These are phyloP conservation scores for Gelatoporia subvermispora DNA, from an alignment of 768 basidiomycete species.

Conservation along the genomic window DNA sequence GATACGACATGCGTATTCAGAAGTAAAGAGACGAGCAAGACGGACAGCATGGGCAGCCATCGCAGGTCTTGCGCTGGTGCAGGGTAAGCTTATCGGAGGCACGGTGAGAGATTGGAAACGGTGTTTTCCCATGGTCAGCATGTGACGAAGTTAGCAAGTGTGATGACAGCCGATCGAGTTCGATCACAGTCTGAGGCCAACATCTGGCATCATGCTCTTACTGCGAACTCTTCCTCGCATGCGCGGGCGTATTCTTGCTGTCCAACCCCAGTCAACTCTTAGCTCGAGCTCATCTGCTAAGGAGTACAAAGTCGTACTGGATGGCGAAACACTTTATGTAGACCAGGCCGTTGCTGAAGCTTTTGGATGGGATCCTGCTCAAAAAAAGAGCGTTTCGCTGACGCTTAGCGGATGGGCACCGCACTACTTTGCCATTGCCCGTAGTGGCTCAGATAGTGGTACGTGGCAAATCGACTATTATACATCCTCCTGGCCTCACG, in stretches of 20 bases:
- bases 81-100: not conserved
- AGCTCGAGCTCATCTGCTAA: conserved; percentile 5
- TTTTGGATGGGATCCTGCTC: conserved; percentile 13
- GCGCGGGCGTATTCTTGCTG: not conserved
- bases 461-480: not conserved
- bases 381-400: conserved; percentile 5
- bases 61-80: not conserved
- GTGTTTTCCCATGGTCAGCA: no score
- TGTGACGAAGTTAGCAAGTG: no score
- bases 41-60: conserved; percentile 14
- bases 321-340: conserved; percentile 17
- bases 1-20: conserved; percentile 18
- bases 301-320: conserved; percentile 19
- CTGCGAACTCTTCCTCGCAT: conserved; percentile 1
- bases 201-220: conserved; percentile 1
- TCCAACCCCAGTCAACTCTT: conserved; percentile 5
- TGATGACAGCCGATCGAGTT: not conserved
- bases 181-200: not conserved
- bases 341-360: conserved; percentile 16
- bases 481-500: not conserved
- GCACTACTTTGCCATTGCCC: conserved; percentile 17
- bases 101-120: no score
- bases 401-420: conserved; percentile 15
- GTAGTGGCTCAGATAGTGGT: conserved; percentile 16
- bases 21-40: conserved; percentile 24